Conservation (phyloP, 1,139 yeast species). For the Pichia sp. region DNA sequence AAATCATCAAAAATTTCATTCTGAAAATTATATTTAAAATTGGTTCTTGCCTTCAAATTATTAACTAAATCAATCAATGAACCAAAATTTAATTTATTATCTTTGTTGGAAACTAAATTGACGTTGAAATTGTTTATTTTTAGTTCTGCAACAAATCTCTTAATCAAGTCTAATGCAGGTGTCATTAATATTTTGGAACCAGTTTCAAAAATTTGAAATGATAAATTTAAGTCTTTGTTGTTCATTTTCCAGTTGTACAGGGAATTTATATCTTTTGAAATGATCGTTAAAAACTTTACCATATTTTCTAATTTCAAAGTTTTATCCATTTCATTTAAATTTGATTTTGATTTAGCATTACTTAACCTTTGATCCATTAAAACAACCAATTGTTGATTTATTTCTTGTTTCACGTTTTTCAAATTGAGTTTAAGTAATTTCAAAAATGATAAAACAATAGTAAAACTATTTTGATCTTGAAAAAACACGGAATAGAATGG, state of each 20-base stretch:
- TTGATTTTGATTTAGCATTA: slow-evolving; percentile 6
- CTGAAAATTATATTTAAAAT: slow-evolving; percentile 23
- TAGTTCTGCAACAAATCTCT: slow-evolving; percentile 5
- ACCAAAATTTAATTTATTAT: slow-evolving; percentile 16
- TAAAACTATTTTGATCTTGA: slow-evolving; percentile 19
- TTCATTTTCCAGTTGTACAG: slow-evolving; percentile 22
- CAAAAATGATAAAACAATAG: slow-evolving; percentile 18
- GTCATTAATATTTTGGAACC: slow-evolving; percentile 17
- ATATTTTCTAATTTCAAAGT: slow-evolving; percentile 14
- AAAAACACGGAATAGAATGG: slow-evolving; percentile 16
- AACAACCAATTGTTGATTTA: slow-evolving; percentile 9
- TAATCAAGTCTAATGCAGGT: slow-evolving; percentile 15
- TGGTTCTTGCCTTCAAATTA: slow-evolving; percentile 18
- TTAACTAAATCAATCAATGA: slow-evolving; percentile 19
- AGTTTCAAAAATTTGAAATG: slow-evolving; percentile 18
- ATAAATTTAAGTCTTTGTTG: slow-evolving; percentile 18
- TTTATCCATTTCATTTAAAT: neutral
- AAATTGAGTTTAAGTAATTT: slow-evolving; percentile 17
- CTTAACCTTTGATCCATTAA: slow-evolving; percentile 7
- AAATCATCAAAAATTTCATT: slow-evolving; percentile 21
- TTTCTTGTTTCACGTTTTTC: slow-evolving; percentile 14
- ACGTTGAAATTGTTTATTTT: slow-evolving; percentile 9
- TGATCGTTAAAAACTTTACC: slow-evolving; percentile 17
- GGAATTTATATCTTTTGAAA: slow-evolving; percentile 21
- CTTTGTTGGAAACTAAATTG: slow-evolving; percentile 6